A percentile compares a stretch with the other conserved stretches of the same genome.
Conservation (phyloP, 257 asterid species). For the Rehmannia glutinosa region DNA sequence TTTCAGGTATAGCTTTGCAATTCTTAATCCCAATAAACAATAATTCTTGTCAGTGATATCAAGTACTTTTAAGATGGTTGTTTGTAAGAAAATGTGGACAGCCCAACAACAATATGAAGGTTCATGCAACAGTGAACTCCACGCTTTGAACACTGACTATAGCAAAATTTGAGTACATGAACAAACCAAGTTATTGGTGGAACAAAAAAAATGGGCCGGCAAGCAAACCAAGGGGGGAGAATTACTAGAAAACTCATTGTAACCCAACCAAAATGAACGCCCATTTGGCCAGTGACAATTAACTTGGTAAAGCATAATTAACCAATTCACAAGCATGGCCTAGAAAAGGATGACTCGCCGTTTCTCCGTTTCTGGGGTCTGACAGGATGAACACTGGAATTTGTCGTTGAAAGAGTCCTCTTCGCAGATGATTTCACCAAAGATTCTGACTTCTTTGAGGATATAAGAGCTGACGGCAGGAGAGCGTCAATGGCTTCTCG, state of each 20-base stretch:
- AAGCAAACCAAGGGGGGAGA: not conserved
- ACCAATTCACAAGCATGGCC: constrained; percentile 9
- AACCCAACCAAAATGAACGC: not conserved
- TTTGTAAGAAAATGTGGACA: not conserved
- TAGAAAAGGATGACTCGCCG: constrained; percentile 23
- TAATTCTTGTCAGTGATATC: not conserved
- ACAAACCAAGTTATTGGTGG: no score
- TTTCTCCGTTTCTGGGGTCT: constrained; percentile 53
- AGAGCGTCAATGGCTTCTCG: constrained; percentile 95
- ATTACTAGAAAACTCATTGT: not conserved
- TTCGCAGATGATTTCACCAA: constrained; percentile 43
- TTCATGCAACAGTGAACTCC: not conserved
- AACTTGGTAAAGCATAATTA: not conserved
- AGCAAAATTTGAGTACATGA: no score
- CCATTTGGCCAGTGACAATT: not conserved
- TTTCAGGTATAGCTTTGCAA: not conserved
- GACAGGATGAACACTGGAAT: constrained; percentile 21
- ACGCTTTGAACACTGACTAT: not conserved
- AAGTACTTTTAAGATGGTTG: not conserved
- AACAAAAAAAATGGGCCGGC: no score
- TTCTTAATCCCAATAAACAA: not conserved
- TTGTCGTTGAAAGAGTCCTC: constrained; percentile 38
- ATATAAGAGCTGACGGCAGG: constrained; percentile 84
- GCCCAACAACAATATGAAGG: not conserved
- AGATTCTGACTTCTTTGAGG: constrained; percentile 69